These are phyloP conservation scores for Monilinia vaccinii-corymbosi DNA, from an alignment of 2,329 filamentous ascomycete genomes.

Conservation along the genomic window DNA sequence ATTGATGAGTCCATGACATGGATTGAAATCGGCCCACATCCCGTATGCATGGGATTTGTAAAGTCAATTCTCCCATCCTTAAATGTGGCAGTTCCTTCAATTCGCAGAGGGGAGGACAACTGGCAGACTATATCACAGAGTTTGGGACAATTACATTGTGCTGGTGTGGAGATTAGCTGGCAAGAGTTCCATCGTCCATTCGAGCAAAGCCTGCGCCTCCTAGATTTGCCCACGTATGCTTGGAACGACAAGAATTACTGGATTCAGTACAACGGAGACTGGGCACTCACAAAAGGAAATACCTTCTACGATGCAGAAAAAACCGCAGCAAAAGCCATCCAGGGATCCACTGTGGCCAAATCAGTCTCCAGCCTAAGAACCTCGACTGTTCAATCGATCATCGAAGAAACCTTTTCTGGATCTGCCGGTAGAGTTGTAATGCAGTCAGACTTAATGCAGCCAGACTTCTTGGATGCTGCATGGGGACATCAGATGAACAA, in stretches of 20 bases:
- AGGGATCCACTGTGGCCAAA: too few relatives aligned
- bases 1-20: not conserved
- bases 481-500: too few relatives aligned
- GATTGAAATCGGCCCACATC: conserved; percentile 64
- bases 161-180: not conserved
- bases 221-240: conserved; percentile 47
- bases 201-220: not conserved
- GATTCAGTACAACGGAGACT: conserved; percentile 55
- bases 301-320: conserved; percentile 32
- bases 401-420: too few relatives aligned
- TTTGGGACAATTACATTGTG: not conserved
- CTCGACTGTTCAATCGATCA: too few relatives aligned
- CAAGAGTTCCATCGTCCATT: conserved; percentile 1
- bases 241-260: conserved; percentile 62
- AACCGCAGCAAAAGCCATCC: conserved; percentile 10
- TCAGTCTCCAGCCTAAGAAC: too few relatives aligned
- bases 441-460: too few relatives aligned
- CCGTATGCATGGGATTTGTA: conserved; percentile 33
- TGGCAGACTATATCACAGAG: not conserved
- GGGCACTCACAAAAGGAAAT: conserved; percentile 34
- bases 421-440: too few relatives aligned
- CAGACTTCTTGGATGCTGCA: too few relatives aligned
- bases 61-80: not conserved
- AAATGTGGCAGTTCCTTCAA: not conserved
- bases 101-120: not conserved